Evolutionary conservation across 495 filamentous ascomycete species (phyloP), one percentile per base, ranked within the genome.

Genomic region (Terfezia boudieri): DNA sequence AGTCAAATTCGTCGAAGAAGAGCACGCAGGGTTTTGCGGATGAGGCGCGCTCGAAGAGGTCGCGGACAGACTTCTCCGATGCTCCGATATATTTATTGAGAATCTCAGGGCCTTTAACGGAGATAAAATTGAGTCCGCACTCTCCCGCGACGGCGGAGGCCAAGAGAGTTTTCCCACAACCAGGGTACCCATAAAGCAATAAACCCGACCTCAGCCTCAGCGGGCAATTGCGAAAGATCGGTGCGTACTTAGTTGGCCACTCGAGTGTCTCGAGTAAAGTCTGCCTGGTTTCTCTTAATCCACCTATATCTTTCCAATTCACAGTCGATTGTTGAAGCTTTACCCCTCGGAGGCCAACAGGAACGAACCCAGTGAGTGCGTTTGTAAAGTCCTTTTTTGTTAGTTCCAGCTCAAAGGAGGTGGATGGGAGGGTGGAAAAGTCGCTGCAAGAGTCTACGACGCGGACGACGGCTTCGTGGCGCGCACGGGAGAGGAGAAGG

Each of bases 1-100:
- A 85, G 67, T 98, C 90, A 62, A 96, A 96, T 65, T 98, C 90
- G 64, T 98, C 90, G 61, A 98, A 96, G 72, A 98, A 98, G 2
- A 98, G 71, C 9, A 98, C 80, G 58, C 88, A 94, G 0, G 90
- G 90, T 38, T 81, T 76, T 1, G 90, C 90, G 10, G 89, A 87
- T 57, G 82, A 76, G 0, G 90, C 90, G 56, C 90, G 76, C 63
- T 90, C 89, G 57, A 98, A 98, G 2, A 96, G 74, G 67, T 96
- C 90, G 2, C 92, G 79, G 14, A 98, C 86, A 54, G 77, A 83
- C 70, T 96, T 96, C 61, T 98, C 90, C 37, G 81, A 86, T 0
- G 90, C 90, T 55, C 90, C 90, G 37, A 96, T 96, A 66, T 96
- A 96, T 66, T 96, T 98, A 69, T 96, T 96, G 57, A 98, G 67